Conservation (phyloP, 78 protist genomes). For the Pelomyxa schiedti region DNA sequence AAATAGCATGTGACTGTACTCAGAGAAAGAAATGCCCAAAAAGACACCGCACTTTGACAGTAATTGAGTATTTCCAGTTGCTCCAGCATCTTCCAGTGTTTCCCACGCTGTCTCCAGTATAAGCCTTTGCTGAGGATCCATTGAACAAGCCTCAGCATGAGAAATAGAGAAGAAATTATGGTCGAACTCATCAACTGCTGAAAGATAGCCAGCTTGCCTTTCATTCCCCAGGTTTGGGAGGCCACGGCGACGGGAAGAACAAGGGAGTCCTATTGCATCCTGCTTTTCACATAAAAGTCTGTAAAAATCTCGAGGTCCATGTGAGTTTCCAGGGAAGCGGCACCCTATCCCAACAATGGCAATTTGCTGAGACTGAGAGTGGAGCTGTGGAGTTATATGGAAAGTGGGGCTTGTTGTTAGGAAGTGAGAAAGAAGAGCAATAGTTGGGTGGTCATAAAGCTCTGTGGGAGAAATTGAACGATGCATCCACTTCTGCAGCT, state of each 20-base stretch:
- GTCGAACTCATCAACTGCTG: slow-evolving; percentile 11
- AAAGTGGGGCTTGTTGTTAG: too few species aligned
- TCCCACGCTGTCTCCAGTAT: slow-evolving; percentile 35
- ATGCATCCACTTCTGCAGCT: background rate
- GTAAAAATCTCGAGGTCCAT: background rate
- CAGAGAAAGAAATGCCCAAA: slow-evolving; percentile 1
- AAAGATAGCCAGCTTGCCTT: too few species aligned
- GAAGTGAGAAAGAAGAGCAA: background rate
- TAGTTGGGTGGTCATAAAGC: background rate
- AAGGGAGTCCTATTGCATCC: background rate
- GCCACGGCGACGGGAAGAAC: background rate
- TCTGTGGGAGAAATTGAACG: background rate
- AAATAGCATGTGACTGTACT: background rate
- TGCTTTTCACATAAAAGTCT: background rate
- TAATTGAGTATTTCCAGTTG: background rate
- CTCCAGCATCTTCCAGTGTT: slow-evolving; percentile 50
- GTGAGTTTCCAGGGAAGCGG: background rate
- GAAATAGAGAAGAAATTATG: slow-evolving; percentile 26
- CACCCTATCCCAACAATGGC: background rate
- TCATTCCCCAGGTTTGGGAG: background rate
- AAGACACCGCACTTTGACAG: slow-evolving; percentile 9
- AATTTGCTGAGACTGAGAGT: too few species aligned
- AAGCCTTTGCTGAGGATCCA: slow-evolving; percentile 81
- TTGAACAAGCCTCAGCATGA: slow-evolving; percentile 32
- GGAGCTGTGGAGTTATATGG: too few species aligned